Evolutionary conservation across 2,329 filamentous ascomycete species (phyloP), one percentile per base, ranked within the genome.

Genomic region (Phialophora chinensis): DNA sequence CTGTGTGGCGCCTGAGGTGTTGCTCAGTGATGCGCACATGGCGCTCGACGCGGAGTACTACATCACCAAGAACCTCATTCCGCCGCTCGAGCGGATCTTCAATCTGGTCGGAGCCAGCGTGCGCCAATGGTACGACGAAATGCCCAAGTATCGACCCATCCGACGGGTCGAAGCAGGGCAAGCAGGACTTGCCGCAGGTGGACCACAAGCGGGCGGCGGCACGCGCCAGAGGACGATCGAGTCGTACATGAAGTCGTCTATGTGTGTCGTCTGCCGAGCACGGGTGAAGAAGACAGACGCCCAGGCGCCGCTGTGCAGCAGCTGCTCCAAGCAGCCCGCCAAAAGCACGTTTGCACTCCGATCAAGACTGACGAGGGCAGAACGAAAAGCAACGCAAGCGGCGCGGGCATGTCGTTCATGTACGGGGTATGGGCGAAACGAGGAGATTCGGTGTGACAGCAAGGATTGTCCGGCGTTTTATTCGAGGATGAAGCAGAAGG

Each of bases 11-110:
- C 95, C 95, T 0, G 93, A 97, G 73, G 88, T 89, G 10, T 82
- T 98, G 3, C 84, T 98, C 1, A 82, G 87, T 61, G 91, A 91
- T 71, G 87, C 91, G 25, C 87, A 94, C 73, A 86, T 90, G 59
- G 89, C 92, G 72, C 85, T 99, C 20, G 95, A 99, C 74, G 90
- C 93, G 0, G 93, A 97, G 72, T 99, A 99, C 79, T 99, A 99
- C 81, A 98, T 99, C 74, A 88, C 86, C 20, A 98, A 97, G 81
- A 98, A 97, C 75, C 76, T 99, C 8, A 96, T 99, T 58, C 95
- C 95, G 5, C 95, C 95, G 0, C 85, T 99, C 0, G 94, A 98
- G 78, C 89, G 95, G 31, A 97, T 99, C 71, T 97, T 99, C 82
- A 97, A 95, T 74, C 88, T 99, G 2, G 91, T 98, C 2, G 95